These are phyloP conservation scores for Fistulifera solaris DNA, from an alignment of 108 stramenopile genomes.

Conservation along the genomic window DNA sequence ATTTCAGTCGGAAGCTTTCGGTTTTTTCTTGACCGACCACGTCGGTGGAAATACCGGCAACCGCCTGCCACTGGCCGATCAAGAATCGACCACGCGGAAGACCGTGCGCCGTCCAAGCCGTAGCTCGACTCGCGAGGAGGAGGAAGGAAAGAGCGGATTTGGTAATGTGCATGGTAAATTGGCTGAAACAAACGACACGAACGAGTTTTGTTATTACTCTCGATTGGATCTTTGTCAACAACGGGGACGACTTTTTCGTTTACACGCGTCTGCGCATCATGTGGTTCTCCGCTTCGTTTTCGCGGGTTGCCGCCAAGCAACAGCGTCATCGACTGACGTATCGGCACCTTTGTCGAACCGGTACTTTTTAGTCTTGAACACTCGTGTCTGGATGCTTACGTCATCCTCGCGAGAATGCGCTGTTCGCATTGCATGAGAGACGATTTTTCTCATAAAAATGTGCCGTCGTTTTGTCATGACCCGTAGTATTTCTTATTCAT, in stretches of 20 bases:
- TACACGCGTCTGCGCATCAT: background rate
- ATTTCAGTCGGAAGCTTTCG: conserved; percentile 79
- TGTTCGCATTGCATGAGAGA: too few relatives aligned
- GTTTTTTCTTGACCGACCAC: conserved; percentile 57
- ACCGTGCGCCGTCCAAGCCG: conserved; percentile 36
- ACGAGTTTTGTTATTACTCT: background rate
- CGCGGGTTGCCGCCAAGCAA: background rate
- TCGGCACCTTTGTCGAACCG: too few relatives aligned
- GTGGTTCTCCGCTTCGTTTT: background rate
- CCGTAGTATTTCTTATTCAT: too few relatives aligned
- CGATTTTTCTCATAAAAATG: too few relatives aligned
- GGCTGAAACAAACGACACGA: too few relatives aligned
- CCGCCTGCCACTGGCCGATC: conserved; percentile 11
- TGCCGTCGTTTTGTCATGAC: too few relatives aligned
- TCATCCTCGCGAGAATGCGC: too few relatives aligned
- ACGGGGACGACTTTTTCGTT: background rate
- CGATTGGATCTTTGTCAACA: background rate
- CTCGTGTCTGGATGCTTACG: too few relatives aligned
- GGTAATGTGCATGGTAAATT: conserved; percentile 43
- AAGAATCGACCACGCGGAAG: conserved; percentile 16
- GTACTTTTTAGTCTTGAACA: too few relatives aligned
- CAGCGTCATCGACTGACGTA: too few relatives aligned
- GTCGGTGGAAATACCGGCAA: conserved; percentile 37
- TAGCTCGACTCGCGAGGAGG: conserved; percentile 25
- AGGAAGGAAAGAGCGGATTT: conserved; percentile 41